Percentiles rank a stretch among this genome's conserved stretches.
These are phyloP conservation scores for Phytophthora palmivora DNA, from an alignment of 352 stramenopile species.

Conservation along the genomic window DNA sequence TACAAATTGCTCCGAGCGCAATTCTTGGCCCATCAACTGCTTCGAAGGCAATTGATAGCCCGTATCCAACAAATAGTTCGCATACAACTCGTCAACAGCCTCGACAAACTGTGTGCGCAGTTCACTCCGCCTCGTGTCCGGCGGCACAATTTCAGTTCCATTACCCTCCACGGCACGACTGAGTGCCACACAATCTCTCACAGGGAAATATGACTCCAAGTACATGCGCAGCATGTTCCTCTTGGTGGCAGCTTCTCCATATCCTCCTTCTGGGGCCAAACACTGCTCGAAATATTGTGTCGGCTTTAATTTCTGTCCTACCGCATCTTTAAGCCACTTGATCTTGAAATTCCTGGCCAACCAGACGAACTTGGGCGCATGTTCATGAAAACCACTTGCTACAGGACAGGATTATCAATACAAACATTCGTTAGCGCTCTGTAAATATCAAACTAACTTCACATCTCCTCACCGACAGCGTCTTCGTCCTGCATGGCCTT, in stretches of 20 bases:
- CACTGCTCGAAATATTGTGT: conserved; percentile 60
- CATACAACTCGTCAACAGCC: conserved; percentile 56
- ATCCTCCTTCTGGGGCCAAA: conserved; percentile 57
- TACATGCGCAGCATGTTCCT: conserved; percentile 73
- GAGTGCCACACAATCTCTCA: conserved; percentile 49
- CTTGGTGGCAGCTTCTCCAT: conserved; percentile 55
- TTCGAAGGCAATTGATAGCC: conserved; percentile 47
- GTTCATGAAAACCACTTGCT: conserved; percentile 52
- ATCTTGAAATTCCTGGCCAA: conserved; percentile 69
- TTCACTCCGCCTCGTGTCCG: conserved; percentile 29
- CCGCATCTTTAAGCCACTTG: conserved; percentile 62
- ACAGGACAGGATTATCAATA: conserved; percentile 10
- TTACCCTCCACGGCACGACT: conserved; percentile 59
- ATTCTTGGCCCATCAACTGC: conserved; percentile 45
- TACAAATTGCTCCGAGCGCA: conserved; percentile 49
- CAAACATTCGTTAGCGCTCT: conserved; percentile 15
- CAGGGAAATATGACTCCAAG: conserved; percentile 54
- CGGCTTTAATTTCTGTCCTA: conserved; percentile 55
- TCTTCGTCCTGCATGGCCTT: conserved; percentile 69
- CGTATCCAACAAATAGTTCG: conserved; percentile 49
- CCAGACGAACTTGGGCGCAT: conserved; percentile 73
- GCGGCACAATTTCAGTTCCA: conserved; percentile 12
- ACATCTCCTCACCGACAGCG: conserved; percentile 41
- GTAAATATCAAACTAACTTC: not conserved
- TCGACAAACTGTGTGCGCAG: conserved; percentile 67